A percentile compares a stretch with the other conserved stretches of the same genome.
Conservation (phyloP, 1,284 basidiomycete species). For the Moniliophthora roreri region DNA sequence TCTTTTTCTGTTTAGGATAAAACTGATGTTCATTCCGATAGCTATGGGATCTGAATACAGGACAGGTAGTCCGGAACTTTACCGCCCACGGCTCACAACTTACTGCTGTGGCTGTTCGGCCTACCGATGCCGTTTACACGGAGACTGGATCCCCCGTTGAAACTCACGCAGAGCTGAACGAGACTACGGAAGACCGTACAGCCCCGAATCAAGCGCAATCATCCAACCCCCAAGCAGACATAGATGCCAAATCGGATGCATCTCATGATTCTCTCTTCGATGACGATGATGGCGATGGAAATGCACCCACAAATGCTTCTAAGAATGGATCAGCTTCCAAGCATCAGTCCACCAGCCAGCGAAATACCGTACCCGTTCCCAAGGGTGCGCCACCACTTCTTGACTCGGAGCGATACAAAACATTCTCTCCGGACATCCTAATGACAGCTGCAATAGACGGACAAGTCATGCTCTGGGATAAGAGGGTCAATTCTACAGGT, state of each 20-base stretch:
- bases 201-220: not conserved
- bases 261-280: conserved; percentile 84
- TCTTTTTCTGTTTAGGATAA: conserved; percentile 18
- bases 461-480: conserved; percentile 91
- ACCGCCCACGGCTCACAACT: conserved; percentile 87
- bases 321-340: conserved; percentile 13
- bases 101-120: conserved; percentile 79
- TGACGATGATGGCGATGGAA: conserved; percentile 66
- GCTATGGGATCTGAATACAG: conserved; percentile 99
- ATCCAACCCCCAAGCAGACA: conserved; percentile 29
- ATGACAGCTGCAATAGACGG: conserved; percentile 93
- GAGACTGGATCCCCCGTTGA: conserved; percentile 29
- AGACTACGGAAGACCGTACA: conserved; percentile 3
- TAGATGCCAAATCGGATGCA: conserved; percentile 70
- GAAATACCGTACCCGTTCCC: conserved; percentile 45
- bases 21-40: conserved; percentile 31
- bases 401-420: conserved; percentile 55
- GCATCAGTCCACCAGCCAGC: conserved; percentile 22
- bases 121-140: conserved; percentile 46
- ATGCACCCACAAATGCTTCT: conserved; percentile 16
- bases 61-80: conserved; percentile 77
- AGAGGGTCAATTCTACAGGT: conserved; percentile 64
- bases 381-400: conserved; percentile 75
- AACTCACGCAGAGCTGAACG: conserved; percentile 16
- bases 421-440: conserved; percentile 82